Evolutionary conservation across 306 rosid genomes (phyloP), one percentile per base, ranked within the genome.

Genomic region (Macrotyloma uniflorum): DNA sequence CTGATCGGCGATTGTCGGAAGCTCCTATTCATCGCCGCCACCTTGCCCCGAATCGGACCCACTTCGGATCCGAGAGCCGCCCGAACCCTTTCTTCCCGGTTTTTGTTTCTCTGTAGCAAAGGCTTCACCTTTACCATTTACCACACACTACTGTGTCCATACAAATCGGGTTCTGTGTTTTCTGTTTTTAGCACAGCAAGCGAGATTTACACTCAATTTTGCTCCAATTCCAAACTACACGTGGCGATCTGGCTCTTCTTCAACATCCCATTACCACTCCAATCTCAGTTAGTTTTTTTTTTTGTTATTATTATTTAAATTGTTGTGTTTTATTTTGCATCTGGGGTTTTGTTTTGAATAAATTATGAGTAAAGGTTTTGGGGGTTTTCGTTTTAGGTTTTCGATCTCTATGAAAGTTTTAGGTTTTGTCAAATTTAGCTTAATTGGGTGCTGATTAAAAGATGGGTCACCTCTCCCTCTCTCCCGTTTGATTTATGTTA

Each of bases 231-330:
- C 87, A 42, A 75, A 84, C 79, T 63, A 83, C 98, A 90, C 90
- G 96, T 85, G 95, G 86, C 92, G 98, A 93, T 91, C 97, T 93
- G 86, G 90, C 77, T 91, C 83, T 79, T 79, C 86, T 79, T 85
- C 91, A 67, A 75, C 82, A 68, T 75, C 83, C 85, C 80, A 80
- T 88, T 77, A 49, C 67, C 83, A 32, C 85, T 83, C 84, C 47
- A 80, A 79, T 85, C 85, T 82, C 90, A 82, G 98, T 93, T 78
- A 91, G 95, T 84, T 3, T 32, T 50, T 79, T n/a, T 64, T 23
- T 28, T 11, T 49, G 5, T 12, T 42, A 42, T 11, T 42, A 42
- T 42, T 42, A 12, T 42, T 42, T 11, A 42, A 32, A 23, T 71
- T 67, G 16, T 40, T 50, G 49, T 32, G 77, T 2, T 35, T 32